Conservation (phyloP, 345 rosid genomes). For the Ceriops tagal region DNA sequence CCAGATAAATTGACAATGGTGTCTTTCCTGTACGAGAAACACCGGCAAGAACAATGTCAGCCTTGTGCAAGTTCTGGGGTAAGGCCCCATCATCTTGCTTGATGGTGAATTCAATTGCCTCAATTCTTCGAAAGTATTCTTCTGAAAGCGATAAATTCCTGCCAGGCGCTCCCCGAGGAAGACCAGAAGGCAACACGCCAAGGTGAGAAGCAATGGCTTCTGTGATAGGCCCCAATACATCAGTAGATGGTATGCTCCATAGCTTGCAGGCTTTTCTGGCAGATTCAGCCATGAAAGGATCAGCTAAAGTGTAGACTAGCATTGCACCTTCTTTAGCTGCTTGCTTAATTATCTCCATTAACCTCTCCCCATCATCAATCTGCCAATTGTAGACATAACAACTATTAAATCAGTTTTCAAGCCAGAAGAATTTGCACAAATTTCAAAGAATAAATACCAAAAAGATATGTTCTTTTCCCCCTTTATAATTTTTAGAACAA, state of each 20-base stretch:
- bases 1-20: constrained; percentile 68
- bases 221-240: constrained; percentile 82
- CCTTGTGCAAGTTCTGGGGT: constrained; percentile 64
- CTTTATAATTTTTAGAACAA: no score
- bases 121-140: constrained; percentile 65
- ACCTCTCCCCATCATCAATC: constrained; percentile 68
- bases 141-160: constrained; percentile 49
- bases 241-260: constrained; percentile 68
- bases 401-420: background rate
- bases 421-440: no score
- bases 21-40: constrained; percentile 90
- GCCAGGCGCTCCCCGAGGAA: constrained; percentile 69
- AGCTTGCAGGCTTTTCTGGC: constrained; percentile 60
- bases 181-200: constrained; percentile 78
- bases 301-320: constrained; percentile 70
- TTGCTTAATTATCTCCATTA: constrained; percentile 75
- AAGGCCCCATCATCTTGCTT: constrained; percentile 86
- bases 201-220: constrained; percentile 74
- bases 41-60: constrained; percentile 71
- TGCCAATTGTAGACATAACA: constrained; percentile 14
- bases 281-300: constrained; percentile 70
- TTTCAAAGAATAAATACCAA: no score
- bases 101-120: constrained; percentile 85
- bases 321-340: constrained; percentile 83
- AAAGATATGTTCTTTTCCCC: no score